Evolutionary conservation across 371 early-diverging fungal species (phyloP).

Genomic region (Mortierella sp.): DNA sequence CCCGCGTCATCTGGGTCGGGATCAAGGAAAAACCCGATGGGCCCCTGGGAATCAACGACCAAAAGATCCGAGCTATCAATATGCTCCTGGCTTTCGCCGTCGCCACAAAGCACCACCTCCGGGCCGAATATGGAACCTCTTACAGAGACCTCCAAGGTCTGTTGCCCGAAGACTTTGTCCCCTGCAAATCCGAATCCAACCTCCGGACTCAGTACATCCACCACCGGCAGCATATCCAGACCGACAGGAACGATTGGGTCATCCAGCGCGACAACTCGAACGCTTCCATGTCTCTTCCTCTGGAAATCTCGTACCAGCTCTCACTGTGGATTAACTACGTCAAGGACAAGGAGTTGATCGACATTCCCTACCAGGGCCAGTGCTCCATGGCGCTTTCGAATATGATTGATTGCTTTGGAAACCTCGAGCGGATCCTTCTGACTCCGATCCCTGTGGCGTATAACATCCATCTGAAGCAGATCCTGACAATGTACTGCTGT

Average conservation of each 20-base stretch:
- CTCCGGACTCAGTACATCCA: conserved; percentile 47
- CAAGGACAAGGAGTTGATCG: conserved; percentile 61
- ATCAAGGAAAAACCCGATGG: conserved; percentile 63
- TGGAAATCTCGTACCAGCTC: conserved; percentile 71
- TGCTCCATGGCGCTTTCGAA: conserved; percentile 65
- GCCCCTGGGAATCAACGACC: conserved; percentile 62
- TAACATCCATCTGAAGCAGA: conserved; percentile 83
- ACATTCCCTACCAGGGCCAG: conserved; percentile 62
- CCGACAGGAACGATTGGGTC: conserved; percentile 47
- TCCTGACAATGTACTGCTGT: conserved; percentile 73
- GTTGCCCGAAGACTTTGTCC: conserved; percentile 59
- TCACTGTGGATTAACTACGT: conserved; percentile 67
- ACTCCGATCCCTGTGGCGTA: conserved; percentile 88
- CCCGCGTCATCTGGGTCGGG: conserved; percentile 76
- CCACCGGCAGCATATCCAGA: conserved; percentile 44
- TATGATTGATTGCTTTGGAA: conserved; percentile 75
- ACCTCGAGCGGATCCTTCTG: conserved; percentile 81
- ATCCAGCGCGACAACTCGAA: conserved; percentile 40
- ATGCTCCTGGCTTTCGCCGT: conserved; percentile 78
- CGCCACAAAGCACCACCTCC: conserved; percentile 79
- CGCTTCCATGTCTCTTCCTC: conserved; percentile 69
- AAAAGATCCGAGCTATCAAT: conserved; percentile 81
- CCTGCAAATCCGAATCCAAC: conserved; percentile 37
- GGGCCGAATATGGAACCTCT: conserved; percentile 72
- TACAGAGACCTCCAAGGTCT: conserved; percentile 69